Evolutionary conservation across 2,329 filamentous ascomycete genomes (phyloP), one percentile per base, ranked within the genome.

Genomic region (Chaetomiaceae sp.): DNA sequence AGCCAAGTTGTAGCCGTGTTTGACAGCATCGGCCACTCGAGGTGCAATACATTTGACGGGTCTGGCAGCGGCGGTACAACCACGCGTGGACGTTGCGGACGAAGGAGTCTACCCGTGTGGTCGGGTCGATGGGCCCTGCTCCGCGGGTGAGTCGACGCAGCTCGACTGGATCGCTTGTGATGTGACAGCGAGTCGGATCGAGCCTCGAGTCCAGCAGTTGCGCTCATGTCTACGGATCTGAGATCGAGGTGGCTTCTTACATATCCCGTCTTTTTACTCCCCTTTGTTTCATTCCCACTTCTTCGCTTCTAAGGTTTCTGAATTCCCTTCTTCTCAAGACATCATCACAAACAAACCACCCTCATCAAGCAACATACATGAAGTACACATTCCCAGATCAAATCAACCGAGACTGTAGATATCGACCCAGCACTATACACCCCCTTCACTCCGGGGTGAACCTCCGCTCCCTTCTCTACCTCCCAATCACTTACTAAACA

Each of bases 31-130:
- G 23, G 13, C 23, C 25, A n/a, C 25, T 32, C 14, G 18, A 18
- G 20, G 41, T 18, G 27, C 16, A n/a, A 20, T 43, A 37, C 16
- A n/a, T 25, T 6, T 7, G 21, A 23, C 21, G 9, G 11, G 25
- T 42, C 36, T 7, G 21, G 14, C 23, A 37, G 30, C 37, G 20
- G 51, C 42, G 38, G 54, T 51, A 46, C 54, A 29, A 56, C 47
- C 36, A n/a, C n/a, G 10, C 30, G 21, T 14, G 18, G 32, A 37
- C 4, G 37, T 21, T 25, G n/a, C 21, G 29, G 45, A 14, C 3
- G 33, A 45, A 18, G 48, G 41, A 29, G 40, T 14, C 21, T 48
- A 48, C 44, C 50, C 46, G 50, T 48, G 27, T 49, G 47, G 50
- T 40, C 47, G 46, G 54, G 45, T 49, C 36, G 34, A 45, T 52